Percentiles rank a stretch among this genome's conserved stretches.
These are phyloP conservation scores for Achlya hypogyna DNA, from an alignment of 352 stramenopile species.

Conservation along the genomic window DNA sequence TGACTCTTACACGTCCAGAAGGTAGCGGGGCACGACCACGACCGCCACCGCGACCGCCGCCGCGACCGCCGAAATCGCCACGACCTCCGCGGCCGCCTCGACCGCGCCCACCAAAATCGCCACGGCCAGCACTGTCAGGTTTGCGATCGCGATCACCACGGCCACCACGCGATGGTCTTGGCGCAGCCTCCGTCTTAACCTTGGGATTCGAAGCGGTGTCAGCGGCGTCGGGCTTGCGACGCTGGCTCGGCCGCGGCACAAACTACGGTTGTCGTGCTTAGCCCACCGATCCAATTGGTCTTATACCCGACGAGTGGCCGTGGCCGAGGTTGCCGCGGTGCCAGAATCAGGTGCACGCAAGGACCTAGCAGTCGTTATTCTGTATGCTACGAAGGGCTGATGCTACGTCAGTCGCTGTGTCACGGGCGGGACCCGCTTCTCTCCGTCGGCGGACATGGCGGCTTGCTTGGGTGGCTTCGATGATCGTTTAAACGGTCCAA, in stretches of 20 bases:
- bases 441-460: neutral
- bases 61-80: constrained; percentile 39
- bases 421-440: neutral
- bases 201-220: neutral
- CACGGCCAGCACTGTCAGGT: neutral
- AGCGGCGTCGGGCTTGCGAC: neutral
- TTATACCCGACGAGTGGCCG: neutral
- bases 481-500: neutral
- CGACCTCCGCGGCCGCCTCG: constrained; percentile 36
- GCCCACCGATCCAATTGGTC: neutral
- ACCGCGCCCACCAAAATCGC: constrained; percentile 25
- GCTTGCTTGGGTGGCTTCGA: neutral
- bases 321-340: neutral
- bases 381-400: no score
- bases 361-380: no score
- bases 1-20: neutral
- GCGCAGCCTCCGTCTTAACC: neutral
- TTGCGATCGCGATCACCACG: neutral
- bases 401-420: neutral
- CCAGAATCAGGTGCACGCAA: neutral
- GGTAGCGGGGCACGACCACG: neutral
- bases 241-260: constrained; percentile 10
- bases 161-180: neutral
- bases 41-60: no score
- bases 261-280: neutral